A percentile compares a stretch with the other conserved stretches of the same genome.
These are phyloP conservation scores for Aspergillus pseudoterreus DNA, from an alignment of 2,329 filamentous ascomycete species.

Conservation along the genomic window DNA sequence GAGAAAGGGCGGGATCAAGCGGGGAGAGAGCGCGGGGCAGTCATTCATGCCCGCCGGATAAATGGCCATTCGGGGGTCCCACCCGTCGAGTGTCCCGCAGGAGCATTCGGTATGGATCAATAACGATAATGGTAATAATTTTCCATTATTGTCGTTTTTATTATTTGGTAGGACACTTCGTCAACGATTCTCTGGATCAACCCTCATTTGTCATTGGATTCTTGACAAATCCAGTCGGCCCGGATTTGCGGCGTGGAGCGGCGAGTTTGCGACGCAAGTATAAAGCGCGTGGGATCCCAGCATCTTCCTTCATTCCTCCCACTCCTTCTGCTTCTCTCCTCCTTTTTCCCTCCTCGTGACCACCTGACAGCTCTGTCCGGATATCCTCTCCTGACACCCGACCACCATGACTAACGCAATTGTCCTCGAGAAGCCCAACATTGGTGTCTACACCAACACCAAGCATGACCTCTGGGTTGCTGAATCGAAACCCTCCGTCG, in stretches of 20 bases:
- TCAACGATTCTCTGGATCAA: too few species aligned
- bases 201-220: too few species aligned
- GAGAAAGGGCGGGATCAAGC: too few species aligned
- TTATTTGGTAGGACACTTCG: too few species aligned
- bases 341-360: constrained; percentile 8
- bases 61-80: too few species aligned
- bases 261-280: constrained; percentile 8
- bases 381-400: constrained; percentile 1
- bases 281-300: constrained; percentile 14
- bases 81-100: too few species aligned
- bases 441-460: constrained; percentile 94
- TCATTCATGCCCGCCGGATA: too few species aligned
- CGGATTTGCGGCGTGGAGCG: constrained; percentile 10
- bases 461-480: constrained; percentile 87
- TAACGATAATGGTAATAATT: too few species aligned
- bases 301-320: constrained; percentile 9
- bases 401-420: constrained; percentile 28
- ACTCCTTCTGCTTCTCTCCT: constrained; percentile 6
- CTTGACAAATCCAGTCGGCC: too few species aligned
- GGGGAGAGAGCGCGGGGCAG: too few species aligned
- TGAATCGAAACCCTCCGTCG: constrained; percentile 70
- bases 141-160: too few species aligned
- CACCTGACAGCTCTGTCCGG: constrained; percentile 3
- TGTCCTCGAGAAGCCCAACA: constrained; percentile 70
- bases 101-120: too few species aligned